Base-by-base conservation (phyloP, 495 filamentous ascomycete species). In the Penicillium cinerascens region DNA sequence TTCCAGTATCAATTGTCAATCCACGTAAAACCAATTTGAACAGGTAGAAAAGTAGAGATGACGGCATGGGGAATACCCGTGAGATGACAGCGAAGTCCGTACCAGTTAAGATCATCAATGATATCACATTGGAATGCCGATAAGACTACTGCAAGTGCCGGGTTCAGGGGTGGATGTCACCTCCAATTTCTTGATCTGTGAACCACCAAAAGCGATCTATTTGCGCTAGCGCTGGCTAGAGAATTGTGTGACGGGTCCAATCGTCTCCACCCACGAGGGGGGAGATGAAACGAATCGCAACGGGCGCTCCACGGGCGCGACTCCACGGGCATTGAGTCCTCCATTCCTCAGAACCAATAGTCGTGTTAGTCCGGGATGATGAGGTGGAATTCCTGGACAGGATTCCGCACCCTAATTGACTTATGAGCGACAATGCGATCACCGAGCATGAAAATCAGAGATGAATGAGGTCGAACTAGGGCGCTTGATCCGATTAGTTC, bases 241-340 rank as follows among this genome's bases (percentile, higher is more conserved):
- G 29, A 33, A 33, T 25, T 46, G 54, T 54, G 38, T 55, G 56
- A 59, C 26, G 56, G 56, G 40, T 54, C 56, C 44, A 45, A 52
- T 49, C 49, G 55, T 35, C 55, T 36, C 55, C 55, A 58, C 55
- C 27, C 6, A 2, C n/a, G 21, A 36, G 23, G 23, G 29, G 9
- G 3, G 11, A 59, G 25, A 48, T 60, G 58, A 60, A 56, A 60
- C 58, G 42, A 42, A 25, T 21, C 47, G 29, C 38, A 26, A 22
- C 21, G 16, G 47, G 16, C 7, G 22, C 21, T 18, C n/a, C n/a
- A n/a, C n/a, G n/a, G n/a, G n/a, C n/a, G n/a, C n/a, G 11, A 40
- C 37, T 40, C 23, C 37, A 49, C 47, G 26, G 26, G 26, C 26
- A 29, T 29, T 8, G 26, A 29, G 8, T 29, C 16, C 36, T 38